Evolutionary conservation across 257 asterid genomes (phyloP), one percentile per base, ranked within the genome.

Genomic region (Misopates orontium): DNA sequence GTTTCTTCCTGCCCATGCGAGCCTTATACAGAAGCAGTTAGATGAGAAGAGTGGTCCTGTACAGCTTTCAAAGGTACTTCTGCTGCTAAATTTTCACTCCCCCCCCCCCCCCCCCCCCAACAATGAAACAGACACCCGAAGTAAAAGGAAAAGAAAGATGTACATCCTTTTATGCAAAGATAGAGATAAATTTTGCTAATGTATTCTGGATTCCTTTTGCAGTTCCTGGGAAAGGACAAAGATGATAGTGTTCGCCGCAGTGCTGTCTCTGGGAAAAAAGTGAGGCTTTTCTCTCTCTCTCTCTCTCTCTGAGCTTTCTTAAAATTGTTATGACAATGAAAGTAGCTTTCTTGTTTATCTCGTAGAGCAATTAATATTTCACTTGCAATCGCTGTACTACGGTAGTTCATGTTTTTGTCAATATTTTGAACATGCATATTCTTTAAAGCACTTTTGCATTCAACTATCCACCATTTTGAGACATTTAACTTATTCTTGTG

Each of bases 241-340:
- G 95, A 87, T 65, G 97, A 93, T 48, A 75, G 85, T 67, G 95
- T 81, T 74, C 99, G 96, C 23, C 97, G 96, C 32, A 93, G 99
- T 84, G 99, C 86, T 24, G 96, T 93, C 60, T 93, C 99, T 50
- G 99, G 99, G 52, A 93, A 93, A 76, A 93, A 93, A 96, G 99
- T 87, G 20, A 21, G 64, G 4, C 51, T 60, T 22, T 23, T 58
- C 13, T 36, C 59, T 25, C 53, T 36, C 47, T 63, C 39, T 19
- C 24, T 22, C 25, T 40, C 53, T 49, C 42, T 36, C 42, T 36
- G n/a, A n/a, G n/a, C 16, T 59, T 16, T 23, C 17, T 45, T 39
- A 17, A 23, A 23, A 16, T 6, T 36, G 40, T n/a, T 20, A 0
- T 21, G 21, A 32, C 56, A 56, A 13, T 14, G 12, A 19, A 23